Conservation (phyloP, 108 stramenopile species). For the Nannochloropsis granulata region DNA sequence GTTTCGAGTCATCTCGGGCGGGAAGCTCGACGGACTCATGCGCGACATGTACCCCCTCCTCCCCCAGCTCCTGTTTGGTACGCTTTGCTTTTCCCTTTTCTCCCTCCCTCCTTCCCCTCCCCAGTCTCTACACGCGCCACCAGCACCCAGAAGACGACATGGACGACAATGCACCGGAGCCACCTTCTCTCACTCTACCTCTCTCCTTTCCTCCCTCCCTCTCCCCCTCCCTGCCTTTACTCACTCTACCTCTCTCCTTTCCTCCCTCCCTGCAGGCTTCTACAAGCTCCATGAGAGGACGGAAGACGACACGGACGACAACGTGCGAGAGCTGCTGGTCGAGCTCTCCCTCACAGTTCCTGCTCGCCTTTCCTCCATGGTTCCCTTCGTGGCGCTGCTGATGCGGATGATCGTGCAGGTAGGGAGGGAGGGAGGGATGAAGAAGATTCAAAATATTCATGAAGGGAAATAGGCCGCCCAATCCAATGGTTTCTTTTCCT, state of each 20-base stretch:
- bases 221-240: neutral
- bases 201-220: neutral
- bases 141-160: conserved; percentile 8
- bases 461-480: too few species aligned
- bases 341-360: conserved; percentile 81
- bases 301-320: conserved; percentile 1
- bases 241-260: neutral
- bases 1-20: conserved; percentile 65
- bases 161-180: conserved; percentile 14
- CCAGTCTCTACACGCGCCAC: conserved; percentile 16
- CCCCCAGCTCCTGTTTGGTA: neutral
- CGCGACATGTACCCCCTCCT: neutral
- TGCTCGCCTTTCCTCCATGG: conserved; percentile 61
- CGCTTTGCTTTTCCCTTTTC: neutral
- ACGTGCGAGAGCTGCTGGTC: conserved; percentile 45
- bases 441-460: neutral
- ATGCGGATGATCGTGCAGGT: conserved; percentile 52
- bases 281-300: conserved; percentile 26
- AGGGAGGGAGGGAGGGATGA: neutral
- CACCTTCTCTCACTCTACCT: neutral
- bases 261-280: neutral
- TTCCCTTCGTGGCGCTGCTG: conserved; percentile 77
- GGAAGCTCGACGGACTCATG: conserved; percentile 66
- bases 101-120: neutral
- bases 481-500: too few species aligned